phyloP scores from a whole-genome alignment of 768 basidiomycete species.

The Lentinula boryana region DNA sequence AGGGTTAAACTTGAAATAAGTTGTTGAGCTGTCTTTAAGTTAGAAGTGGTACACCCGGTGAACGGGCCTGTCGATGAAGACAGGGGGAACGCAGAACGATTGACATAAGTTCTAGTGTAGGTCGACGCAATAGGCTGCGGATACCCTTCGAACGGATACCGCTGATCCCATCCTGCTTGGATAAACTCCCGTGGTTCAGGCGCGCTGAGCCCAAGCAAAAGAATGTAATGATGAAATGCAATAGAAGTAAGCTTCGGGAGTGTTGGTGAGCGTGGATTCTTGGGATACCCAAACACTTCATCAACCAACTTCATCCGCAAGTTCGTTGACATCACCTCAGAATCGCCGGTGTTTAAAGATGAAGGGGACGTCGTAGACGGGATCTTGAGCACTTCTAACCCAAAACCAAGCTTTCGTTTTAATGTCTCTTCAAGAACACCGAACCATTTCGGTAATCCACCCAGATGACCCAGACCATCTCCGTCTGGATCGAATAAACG shows the following conservation, averaged over 20 bases:
- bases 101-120: too few species aligned
- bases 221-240: constrained; percentile 4
- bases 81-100: neutral
- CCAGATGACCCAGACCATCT: constrained; percentile 2
- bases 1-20: neutral
- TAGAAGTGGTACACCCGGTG: too few species aligned
- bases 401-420: neutral
- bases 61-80: neutral
- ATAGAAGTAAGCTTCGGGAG: neutral
- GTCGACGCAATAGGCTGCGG: neutral
- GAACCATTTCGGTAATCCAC: constrained; percentile 1
- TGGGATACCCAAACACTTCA: neutral
- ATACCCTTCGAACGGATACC: constrained; percentile 1
- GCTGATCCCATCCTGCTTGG: neutral
- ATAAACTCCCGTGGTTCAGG: constrained; percentile 1
- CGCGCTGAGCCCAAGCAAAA: neutral
- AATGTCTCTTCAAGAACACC: neutral
- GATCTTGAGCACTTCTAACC: neutral
- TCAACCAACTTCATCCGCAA: neutral
- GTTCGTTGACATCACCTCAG: neutral
- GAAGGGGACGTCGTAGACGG: neutral
- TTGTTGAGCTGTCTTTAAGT: neutral
- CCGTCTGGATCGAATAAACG: constrained; percentile 1
- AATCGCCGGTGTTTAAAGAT: neutral
- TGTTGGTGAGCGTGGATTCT: neutral